These are phyloP conservation scores for Ceriops tagal DNA, from an alignment of 345 rosid genomes.

Conservation along the genomic window DNA sequence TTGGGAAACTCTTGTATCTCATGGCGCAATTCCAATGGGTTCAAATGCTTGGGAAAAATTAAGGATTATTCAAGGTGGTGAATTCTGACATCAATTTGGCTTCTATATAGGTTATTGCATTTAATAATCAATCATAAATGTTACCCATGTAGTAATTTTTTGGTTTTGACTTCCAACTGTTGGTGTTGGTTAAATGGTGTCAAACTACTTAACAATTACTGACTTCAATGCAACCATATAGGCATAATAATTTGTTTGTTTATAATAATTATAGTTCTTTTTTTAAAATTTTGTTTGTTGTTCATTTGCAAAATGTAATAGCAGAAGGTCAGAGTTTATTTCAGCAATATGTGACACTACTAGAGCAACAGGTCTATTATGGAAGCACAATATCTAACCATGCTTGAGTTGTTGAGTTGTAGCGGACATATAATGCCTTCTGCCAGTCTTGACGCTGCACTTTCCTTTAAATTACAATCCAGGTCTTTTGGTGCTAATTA, in stretches of 20 bases:
- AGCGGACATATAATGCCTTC: no score
- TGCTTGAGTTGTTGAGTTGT: no score
- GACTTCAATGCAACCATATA: neutral
- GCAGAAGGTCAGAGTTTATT: no score
- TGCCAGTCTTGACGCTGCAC: no score
- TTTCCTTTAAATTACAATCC: no score
- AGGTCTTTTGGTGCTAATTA: no score
- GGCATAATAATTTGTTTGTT: no score
- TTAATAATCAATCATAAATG: neutral
- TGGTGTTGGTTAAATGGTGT: neutral
- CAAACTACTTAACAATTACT: neutral
- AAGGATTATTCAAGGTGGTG: slow-evolving; percentile 66
- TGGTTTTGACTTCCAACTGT: no score
- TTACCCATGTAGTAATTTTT: no score
- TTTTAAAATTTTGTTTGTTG: no score
- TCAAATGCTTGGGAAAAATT: slow-evolving; percentile 88
- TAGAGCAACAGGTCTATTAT: neutral
- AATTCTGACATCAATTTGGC: slow-evolving; percentile 3
- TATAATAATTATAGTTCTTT: no score
- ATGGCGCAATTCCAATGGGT: slow-evolving; percentile 86
- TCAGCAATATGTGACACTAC: neutral
- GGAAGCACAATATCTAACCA: neutral
- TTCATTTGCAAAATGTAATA: no score
- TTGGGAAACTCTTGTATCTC: slow-evolving; percentile 70
- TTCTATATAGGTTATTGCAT: neutral